These are phyloP conservation scores for Sphaerulina vaccinii DNA, from an alignment of 2,329 filamentous ascomycete genomes.

Conservation along the genomic window DNA sequence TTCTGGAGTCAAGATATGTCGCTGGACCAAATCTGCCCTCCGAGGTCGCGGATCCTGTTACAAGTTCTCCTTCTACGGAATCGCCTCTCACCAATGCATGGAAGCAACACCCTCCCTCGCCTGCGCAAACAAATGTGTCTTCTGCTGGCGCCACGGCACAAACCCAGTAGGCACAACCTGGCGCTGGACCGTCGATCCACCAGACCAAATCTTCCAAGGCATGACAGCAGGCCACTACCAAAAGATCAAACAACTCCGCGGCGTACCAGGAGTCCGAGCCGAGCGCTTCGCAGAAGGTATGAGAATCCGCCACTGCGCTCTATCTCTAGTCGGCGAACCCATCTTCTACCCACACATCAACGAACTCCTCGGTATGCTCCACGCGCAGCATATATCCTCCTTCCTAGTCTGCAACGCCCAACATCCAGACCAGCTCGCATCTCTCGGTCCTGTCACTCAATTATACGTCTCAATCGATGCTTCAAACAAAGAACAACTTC, in stretches of 20 bases:
- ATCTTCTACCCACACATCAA: conserved; percentile 99
- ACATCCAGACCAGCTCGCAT: conserved; percentile 84
- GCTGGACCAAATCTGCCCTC: conserved; percentile 96
- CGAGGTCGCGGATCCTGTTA: conserved; percentile 94
- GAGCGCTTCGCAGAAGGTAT: conserved; percentile 92
- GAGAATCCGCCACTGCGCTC: conserved; percentile 87
- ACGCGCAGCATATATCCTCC: conserved; percentile 81
- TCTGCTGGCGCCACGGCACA: conserved; percentile 97
- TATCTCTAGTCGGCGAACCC: conserved; percentile 92
- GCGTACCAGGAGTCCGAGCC: conserved; percentile 85
- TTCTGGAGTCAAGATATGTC: conserved; percentile 95
- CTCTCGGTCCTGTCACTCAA: conserved; percentile 83
- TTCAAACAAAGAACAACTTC: conserved; percentile 80
- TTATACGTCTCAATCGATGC: conserved; percentile 97
- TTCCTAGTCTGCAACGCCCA: conserved; percentile 98
- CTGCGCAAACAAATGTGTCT: conserved; percentile 97
- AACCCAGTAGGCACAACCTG: conserved; percentile 96
- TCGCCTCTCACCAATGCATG: conserved; percentile 96
- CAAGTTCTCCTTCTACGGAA: conserved; percentile 97
- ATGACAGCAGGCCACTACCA: conserved; percentile 91
- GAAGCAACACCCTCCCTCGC: conserved; percentile 93
- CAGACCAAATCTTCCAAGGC: conserved; percentile 83
- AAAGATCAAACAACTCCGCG: conserved; percentile 96
- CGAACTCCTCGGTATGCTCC: conserved; percentile 79
- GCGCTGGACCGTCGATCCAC: conserved; percentile 93